These are phyloP conservation scores for Cymbopogon flexuosus DNA, from an alignment of 202 grass and related monocot species.

Conservation along the genomic window DNA sequence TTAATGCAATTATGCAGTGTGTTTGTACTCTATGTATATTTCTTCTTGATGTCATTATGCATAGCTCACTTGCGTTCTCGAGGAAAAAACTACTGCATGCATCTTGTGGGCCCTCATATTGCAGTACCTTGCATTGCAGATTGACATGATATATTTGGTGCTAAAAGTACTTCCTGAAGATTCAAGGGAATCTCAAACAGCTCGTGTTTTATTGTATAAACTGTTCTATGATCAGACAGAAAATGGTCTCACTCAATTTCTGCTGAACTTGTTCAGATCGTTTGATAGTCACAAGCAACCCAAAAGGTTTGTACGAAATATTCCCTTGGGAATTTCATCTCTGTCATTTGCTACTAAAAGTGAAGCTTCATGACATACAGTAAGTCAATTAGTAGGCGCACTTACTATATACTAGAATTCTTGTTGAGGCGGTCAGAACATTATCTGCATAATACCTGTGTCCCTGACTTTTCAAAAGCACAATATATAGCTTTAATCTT, in stretches of 20 bases:
- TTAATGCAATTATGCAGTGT: background rate
- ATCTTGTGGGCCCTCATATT: conserved; percentile 6
- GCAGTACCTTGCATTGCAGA: conserved; percentile 38
- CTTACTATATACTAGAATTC: background rate
- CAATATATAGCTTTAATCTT: conserved; percentile 16
- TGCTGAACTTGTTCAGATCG: conserved; percentile 82
- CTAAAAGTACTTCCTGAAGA: conserved; percentile 73
- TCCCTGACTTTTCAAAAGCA: conserved; percentile 17
- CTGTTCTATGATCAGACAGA: conserved; percentile 99
- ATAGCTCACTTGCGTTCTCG: background rate
- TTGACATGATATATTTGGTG: conserved; percentile 94
- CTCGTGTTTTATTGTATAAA: conserved; percentile 85
- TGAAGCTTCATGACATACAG: conserved; percentile 15
- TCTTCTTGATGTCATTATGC: background rate
- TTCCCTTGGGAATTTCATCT: background rate
- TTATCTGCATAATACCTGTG: conserved; percentile 23
- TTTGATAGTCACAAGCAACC: conserved; percentile 92
- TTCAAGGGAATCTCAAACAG: conserved; percentile 80
- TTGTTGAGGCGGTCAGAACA: background rate
- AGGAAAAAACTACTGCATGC: background rate
- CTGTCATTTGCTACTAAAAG: conserved; percentile 20
- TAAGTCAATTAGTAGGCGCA: background rate
- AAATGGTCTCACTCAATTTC: conserved; percentile 83
- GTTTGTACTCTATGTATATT: background rate
- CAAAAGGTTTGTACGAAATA: conserved; percentile 60